A percentile compares a stretch with the other conserved stretches of the same genome.
Evolutionary conservation across 2,329 filamentous ascomycete genomes (phyloP).

Genomic region (Hypomyces perniciosus): DNA sequence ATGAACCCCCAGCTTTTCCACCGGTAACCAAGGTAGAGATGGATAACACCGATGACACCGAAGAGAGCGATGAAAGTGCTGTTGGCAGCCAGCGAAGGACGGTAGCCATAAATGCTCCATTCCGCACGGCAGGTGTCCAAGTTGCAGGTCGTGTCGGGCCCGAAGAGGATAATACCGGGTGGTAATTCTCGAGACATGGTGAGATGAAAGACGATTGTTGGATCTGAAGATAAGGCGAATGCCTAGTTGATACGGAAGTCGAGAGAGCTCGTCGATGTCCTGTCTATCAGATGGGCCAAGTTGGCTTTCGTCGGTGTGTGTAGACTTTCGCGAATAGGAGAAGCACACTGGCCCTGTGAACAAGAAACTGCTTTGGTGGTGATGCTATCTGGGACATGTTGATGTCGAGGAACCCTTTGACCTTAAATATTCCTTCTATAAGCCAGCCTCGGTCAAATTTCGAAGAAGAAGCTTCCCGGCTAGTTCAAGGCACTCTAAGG

Average conservation of each 20-base stretch:
- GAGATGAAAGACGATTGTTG: background rate
- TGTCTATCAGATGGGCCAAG: too few relatives aligned
- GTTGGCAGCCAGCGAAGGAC: constrained; percentile 49
- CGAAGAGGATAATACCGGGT: constrained; percentile 31
- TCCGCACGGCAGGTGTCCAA: constrained; percentile 42
- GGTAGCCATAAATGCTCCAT: constrained; percentile 48
- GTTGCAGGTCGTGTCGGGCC: constrained; percentile 40
- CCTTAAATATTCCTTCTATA: too few relatives aligned
- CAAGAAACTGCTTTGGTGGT: too few relatives aligned
- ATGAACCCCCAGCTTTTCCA: constrained; percentile 46
- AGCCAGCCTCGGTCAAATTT: too few relatives aligned
- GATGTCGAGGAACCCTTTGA: too few relatives aligned
- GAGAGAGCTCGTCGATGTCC: background rate
- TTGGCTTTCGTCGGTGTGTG: too few relatives aligned
- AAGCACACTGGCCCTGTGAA: too few relatives aligned
- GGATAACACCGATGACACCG: constrained; percentile 32
- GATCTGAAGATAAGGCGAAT: background rate
- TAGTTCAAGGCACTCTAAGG: too few relatives aligned
- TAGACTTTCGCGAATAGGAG: too few relatives aligned
- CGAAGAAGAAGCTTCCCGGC: too few relatives aligned
- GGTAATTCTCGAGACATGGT: background rate
- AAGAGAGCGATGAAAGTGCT: constrained; percentile 47
- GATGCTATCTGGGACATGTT: too few relatives aligned
- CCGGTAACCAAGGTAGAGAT: constrained; percentile 38
- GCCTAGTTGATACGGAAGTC: background rate